phyloP scores from a whole-genome alignment of 441 rosid genomes.

The Rhodomyrtus psidioides region DNA sequence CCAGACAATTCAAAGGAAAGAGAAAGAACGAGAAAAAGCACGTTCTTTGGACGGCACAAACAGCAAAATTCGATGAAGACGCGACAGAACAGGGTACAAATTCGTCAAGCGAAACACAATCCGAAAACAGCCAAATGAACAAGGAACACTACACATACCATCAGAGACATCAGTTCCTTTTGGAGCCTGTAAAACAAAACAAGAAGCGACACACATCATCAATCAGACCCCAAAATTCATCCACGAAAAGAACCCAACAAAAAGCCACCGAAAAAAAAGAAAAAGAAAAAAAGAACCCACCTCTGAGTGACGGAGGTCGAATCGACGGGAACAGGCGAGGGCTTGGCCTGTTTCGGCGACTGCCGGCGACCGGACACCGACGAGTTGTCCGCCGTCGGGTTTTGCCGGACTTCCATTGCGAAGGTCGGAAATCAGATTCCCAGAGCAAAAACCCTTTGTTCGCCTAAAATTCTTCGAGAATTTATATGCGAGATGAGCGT shows the following conservation, averaged over 20 bases:
- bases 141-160: constrained; percentile 27
- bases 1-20: background rate
- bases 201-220: background rate
- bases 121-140: background rate
- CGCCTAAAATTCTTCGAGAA: background rate
- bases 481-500: background rate
- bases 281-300: constrained; percentile 3
- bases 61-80: background rate
- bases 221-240: background rate
- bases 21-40: background rate
- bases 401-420: constrained; percentile 39
- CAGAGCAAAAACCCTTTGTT: background rate
- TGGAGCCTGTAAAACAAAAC: constrained; percentile 39
- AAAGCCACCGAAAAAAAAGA: background rate
- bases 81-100: background rate
- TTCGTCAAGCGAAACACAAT: background rate
- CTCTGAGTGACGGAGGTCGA: constrained; percentile 49
- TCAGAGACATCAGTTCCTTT: constrained; percentile 56
- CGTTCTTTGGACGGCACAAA: background rate
- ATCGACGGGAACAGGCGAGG: constrained; percentile 28
- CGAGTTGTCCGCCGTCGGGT: constrained; percentile 32
- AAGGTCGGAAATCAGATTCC: background rate
- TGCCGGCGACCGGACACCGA: constrained; percentile 19
- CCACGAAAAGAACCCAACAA: background rate
- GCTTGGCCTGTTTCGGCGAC: constrained; percentile 24